Percentiles rank a stretch among this genome's conserved stretches.
These are phyloP conservation scores for Acrodontium crateriforme DNA, from an alignment of 2,329 filamentous ascomycete genomes.

Conservation along the genomic window DNA sequence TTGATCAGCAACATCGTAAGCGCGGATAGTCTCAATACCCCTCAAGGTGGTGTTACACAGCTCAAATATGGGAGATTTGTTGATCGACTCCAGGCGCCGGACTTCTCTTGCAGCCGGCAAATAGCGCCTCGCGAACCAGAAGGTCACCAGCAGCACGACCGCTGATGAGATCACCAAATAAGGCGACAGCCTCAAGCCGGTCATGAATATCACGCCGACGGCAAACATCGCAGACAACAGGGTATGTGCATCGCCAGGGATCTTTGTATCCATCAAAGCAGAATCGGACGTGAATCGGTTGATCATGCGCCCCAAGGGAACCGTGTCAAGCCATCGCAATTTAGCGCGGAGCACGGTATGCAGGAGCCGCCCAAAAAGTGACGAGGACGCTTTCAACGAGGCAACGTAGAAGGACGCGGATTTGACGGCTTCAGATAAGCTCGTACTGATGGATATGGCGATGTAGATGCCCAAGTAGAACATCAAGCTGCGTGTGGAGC, in stretches of 20 bases:
- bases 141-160: slow-evolving; percentile 68
- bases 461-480: slow-evolving; percentile 58
- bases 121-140: slow-evolving; percentile 69
- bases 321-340: slow-evolving; percentile 91
- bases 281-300: slow-evolving; percentile 94
- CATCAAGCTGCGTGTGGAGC: slow-evolving; percentile 62
- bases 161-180: slow-evolving; percentile 61
- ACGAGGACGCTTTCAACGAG: slow-evolving; percentile 73
- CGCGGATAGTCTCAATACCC: slow-evolving; percentile 84
- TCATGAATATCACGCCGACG: slow-evolving; percentile 63
- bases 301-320: slow-evolving; percentile 82
- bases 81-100: slow-evolving; percentile 78
- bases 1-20: slow-evolving; percentile 76
- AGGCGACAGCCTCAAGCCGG: slow-evolving; percentile 71
- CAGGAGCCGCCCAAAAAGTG: slow-evolving; percentile 33
- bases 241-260: slow-evolving; percentile 31
- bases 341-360: slow-evolving; percentile 67
- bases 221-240: slow-evolving; percentile 54
- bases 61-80: slow-evolving; percentile 82
- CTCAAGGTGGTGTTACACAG: slow-evolving; percentile 86
- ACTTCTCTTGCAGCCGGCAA: slow-evolving; percentile 78
- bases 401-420: too few species aligned
- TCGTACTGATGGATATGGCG: slow-evolving; percentile 56
- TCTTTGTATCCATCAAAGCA: slow-evolving; percentile 55
- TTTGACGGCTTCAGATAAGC: too few species aligned